A percentile compares a stretch with the other conserved stretches of the same genome.
Conservation (phyloP, 2,329 filamentous ascomycete genomes). For the Colletotrichum chrysophilum region DNA sequence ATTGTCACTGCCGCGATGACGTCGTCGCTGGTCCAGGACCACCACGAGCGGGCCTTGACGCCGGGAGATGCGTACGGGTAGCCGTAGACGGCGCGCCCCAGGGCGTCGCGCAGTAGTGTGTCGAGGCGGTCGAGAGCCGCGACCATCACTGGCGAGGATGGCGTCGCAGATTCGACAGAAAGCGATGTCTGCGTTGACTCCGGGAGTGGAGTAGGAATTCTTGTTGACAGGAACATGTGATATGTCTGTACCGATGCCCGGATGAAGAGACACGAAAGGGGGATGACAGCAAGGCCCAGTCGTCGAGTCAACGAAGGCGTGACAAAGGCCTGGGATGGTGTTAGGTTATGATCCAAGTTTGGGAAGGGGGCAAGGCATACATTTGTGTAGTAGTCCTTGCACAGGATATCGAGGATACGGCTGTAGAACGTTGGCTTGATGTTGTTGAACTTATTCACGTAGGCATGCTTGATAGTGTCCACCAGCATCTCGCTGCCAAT, state of each 20-base stretch:
- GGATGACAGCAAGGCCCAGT: slow-evolving; percentile 88
- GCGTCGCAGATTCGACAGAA: slow-evolving; percentile 64
- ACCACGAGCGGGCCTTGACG: slow-evolving; percentile 47
- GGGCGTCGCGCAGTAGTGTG: slow-evolving; percentile 75
- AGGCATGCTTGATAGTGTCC: slow-evolving; percentile 96
- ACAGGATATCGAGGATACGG: slow-evolving; percentile 89
- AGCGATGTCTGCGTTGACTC: slow-evolving; percentile 70
- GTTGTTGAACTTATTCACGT: slow-evolving; percentile 99
- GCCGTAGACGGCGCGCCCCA: slow-evolving; percentile 76
- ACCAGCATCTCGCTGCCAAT: slow-evolving; percentile 96
- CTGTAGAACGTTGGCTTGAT: slow-evolving; percentile 89
- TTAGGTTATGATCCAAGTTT: not conserved
- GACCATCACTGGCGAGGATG: slow-evolving; percentile 75
- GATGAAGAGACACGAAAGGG: slow-evolving; percentile 93
- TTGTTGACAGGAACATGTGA: slow-evolving; percentile 93
- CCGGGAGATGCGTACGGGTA: slow-evolving; percentile 47
- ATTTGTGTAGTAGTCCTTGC: slow-evolving; percentile 98
- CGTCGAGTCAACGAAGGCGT: slow-evolving; percentile 89
- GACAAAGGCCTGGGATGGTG: slow-evolving; percentile 72
- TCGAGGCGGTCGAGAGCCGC: slow-evolving; percentile 83
- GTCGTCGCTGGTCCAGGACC: slow-evolving; percentile 72
- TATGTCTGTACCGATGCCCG: slow-evolving; percentile 94
- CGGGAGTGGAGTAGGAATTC: slow-evolving; percentile 76
- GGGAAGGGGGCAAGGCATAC: slow-evolving; percentile 47
- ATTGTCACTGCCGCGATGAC: slow-evolving; percentile 80